phyloP scores from a whole-genome alignment of 1,284 basidiomycete genomes.

The Kalmanozyma brasiliensis region DNA sequence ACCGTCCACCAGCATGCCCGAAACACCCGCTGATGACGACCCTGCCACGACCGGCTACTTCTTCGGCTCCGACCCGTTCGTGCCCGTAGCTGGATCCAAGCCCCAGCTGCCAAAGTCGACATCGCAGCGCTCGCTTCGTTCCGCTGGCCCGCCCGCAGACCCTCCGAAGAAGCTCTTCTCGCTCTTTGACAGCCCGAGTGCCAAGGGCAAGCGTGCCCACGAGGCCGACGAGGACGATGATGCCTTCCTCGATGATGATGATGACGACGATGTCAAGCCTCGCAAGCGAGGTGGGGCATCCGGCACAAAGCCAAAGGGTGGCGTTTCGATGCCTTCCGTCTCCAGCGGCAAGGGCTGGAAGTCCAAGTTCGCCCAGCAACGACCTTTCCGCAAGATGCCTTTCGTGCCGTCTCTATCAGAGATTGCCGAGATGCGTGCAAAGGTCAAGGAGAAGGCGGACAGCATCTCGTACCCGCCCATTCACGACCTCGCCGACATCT shows the following conservation, averaged over 20 bases:
- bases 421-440: conserved; percentile 13
- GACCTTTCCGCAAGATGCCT: conserved; percentile 32
- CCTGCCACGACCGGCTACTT: conserved; percentile 16
- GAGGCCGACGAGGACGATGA: conserved; percentile 23
- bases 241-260: conserved; percentile 27
- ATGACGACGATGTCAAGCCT: conserved; percentile 16
- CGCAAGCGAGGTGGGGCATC: conserved; percentile 18
- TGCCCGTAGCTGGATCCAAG: conserved; percentile 15
- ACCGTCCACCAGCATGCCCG: conserved; percentile 24
- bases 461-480: conserved; percentile 76
- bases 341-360: conserved; percentile 45
- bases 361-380: conserved; percentile 37
- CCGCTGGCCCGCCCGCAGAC: conserved; percentile 4
- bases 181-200: conserved; percentile 19
- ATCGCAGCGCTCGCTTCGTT: conserved; percentile 29
- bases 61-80: conserved; percentile 33
- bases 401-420: conserved; percentile 40
- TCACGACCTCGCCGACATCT: conserved; percentile 81
- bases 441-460: conserved; percentile 40
- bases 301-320: conserved; percentile 5
- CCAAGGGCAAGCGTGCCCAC: conserved; percentile 13
- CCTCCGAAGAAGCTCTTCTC: conserved; percentile 23
- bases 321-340: conserved; percentile 15
- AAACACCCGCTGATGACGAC: conserved; percentile 31
- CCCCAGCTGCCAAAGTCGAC: conserved; percentile 14